A percentile compares a stretch with the other conserved stretches of the same genome.
phyloP scores from a whole-genome alignment of 768 basidiomycete species.

The Lyophyllum decastes region DNA sequence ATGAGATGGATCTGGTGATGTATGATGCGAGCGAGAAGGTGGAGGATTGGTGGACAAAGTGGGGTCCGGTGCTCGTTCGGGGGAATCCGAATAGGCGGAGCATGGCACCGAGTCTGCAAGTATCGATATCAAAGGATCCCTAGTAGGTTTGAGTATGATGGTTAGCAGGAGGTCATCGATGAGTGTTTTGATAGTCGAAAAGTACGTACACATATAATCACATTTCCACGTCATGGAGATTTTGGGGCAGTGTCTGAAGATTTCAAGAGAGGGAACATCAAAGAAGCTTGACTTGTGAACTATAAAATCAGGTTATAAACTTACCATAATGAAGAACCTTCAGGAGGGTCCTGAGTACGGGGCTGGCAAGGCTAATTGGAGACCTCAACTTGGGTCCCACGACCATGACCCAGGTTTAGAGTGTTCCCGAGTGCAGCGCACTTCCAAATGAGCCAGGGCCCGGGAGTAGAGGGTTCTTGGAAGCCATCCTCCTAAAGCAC shows the following conservation, averaged over 20 bases:
- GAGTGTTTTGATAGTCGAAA: neutral
- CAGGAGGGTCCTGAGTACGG: neutral
- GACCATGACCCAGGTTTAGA: neutral
- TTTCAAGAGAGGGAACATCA: no score
- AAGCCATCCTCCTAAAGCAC: neutral
- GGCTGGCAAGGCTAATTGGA: neutral
- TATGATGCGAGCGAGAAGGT: slow-evolving; percentile 58
- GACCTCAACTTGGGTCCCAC: neutral
- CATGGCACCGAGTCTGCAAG: slow-evolving; percentile 19
- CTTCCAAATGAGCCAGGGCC: neutral
- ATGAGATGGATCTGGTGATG: slow-evolving; percentile 47
- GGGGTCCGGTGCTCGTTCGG: slow-evolving; percentile 33
- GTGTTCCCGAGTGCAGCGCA: neutral
- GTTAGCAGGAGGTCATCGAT: neutral
- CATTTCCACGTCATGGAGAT: neutral
- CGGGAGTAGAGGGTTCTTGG: neutral
- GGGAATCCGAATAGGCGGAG: slow-evolving; percentile 16
- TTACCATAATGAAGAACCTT: neutral
- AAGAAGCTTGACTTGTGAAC: neutral
- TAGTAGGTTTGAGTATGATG: neutral
- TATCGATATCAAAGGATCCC: slow-evolving; percentile 21
- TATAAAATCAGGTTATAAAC: neutral
- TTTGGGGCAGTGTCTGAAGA: no score
- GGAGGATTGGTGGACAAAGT: slow-evolving; percentile 66
- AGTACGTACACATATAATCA: neutral